These are phyloP conservation scores for Oryza officinalis DNA, from an alignment of 176 grass and related monocot genomes.

Conservation along the genomic window DNA sequence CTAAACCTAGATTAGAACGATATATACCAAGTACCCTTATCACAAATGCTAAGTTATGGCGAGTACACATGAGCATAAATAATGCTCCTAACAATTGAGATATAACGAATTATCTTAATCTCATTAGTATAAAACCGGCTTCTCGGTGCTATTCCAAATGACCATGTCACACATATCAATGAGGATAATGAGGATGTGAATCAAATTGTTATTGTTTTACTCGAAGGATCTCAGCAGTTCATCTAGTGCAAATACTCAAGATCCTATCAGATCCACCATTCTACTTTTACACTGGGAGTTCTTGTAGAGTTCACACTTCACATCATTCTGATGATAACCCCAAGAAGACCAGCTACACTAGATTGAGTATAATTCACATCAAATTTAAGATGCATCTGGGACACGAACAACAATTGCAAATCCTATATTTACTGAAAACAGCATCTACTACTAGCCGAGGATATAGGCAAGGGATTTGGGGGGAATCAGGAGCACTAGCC, in stretches of 20 bases:
- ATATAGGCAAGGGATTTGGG: not conserved
- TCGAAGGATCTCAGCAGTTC: not conserved
- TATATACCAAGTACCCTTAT: not conserved
- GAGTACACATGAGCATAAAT: not conserved
- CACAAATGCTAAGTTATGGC: not conserved
- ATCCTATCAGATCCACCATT: not conserved
- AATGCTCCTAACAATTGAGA: not conserved
- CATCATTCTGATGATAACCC: too few relatives aligned
- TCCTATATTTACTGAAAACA: too few relatives aligned
- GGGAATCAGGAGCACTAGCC: not conserved
- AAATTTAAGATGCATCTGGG: not conserved
- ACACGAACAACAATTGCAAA: not conserved
- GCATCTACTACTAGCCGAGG: too few relatives aligned
- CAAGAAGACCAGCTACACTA: not conserved
- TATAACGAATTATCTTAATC: not conserved
- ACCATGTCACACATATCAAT: not conserved
- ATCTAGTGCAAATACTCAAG: not conserved
- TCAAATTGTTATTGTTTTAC: not conserved
- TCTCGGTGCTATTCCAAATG: not conserved
- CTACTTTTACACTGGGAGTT: not conserved
- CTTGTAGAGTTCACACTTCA: not conserved
- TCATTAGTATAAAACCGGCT: not conserved
- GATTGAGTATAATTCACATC: not conserved
- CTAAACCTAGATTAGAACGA: not conserved
- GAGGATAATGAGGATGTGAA: not conserved